phyloP scores from a whole-genome alignment of 345 rosid genomes.

The Punica granatum region DNA sequence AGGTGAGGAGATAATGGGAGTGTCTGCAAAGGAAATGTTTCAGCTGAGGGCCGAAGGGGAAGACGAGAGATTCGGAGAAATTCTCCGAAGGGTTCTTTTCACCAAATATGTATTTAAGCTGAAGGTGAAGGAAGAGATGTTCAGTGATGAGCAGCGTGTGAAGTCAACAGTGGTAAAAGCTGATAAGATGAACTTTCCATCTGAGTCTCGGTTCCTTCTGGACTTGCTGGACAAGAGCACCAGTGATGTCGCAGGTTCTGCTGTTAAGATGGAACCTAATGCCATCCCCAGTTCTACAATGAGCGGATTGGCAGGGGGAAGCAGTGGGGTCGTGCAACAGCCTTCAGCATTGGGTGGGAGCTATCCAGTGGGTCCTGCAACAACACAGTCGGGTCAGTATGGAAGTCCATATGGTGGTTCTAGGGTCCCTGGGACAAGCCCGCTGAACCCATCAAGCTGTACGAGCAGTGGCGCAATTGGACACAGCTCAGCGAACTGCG shows the following conservation, averaged over 20 bases:
- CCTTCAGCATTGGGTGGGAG: conserved; percentile 19
- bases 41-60: conserved; percentile 50
- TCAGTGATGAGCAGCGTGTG: conserved; percentile 81
- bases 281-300: conserved; percentile 18
- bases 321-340: conserved; percentile 25
- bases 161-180: conserved; percentile 74
- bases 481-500: conserved; percentile 63
- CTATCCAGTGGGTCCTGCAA: conserved; percentile 5
- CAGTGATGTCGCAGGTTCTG: conserved; percentile 27
- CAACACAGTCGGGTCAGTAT: conserved; percentile 37
- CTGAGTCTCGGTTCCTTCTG: conserved; percentile 54
- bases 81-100: conserved; percentile 61
- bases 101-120: conserved; percentile 64
- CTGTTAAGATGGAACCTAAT: conserved; percentile 22
- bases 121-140: conserved; percentile 86
- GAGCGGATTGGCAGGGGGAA: conserved; percentile 20
- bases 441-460: conserved; percentile 25
- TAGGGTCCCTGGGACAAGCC: conserved; percentile 17
- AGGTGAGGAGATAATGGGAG: conserved; percentile 80
- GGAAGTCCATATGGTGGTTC: conserved; percentile 38
- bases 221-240: conserved; percentile 48
- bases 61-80: conserved; percentile 59
- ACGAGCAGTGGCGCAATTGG: conserved; percentile 54
- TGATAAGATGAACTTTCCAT: conserved; percentile 53
- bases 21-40: conserved; percentile 75